Base-by-base conservation (phyloP, 2,329 filamentous ascomycete species). In the Zymoseptoria pseudotritici region DNA sequence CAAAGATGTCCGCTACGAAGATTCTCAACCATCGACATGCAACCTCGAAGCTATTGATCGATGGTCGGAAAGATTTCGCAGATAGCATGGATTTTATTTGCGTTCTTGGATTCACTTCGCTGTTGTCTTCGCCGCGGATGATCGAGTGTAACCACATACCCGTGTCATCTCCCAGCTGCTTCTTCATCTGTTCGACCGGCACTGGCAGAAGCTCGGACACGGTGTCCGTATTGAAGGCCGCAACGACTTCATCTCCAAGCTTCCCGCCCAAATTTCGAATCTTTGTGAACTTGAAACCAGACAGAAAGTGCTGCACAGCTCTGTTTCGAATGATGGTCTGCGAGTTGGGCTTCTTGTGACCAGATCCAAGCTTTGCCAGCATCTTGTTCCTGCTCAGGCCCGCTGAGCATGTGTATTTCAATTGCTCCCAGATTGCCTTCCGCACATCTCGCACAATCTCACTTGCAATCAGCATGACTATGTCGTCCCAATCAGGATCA, bases 21-120 rank as follows among this genome's bases (percentile, higher is more conserved):
- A 99, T 97, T 10, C 87, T 83, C 49, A 99, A 79, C 94, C 94
- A 99, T 61, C 86, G 86, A 22, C 83, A 79, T 1, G 87, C 93
- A 72, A 96, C 90, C 21, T 94, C 90, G 19, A 84, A 77, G 2
- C 81, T 87, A 66, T 86, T 89, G 71, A 97, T 93, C 58, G 82
- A 85, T 0, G 94, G 94, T 24, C 90, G 83, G 70, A 99, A 99
- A 0, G 91, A 95, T 72, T 99, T 99, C 20, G 94, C 92, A 1
- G 91, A 97, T 13, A 97, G 80, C 92, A 99, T 97, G 17, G 89
- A 94, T 73, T 97, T 97, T 78, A 97, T 96, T 70, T 94, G 90
- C 1, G 91, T 96, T 56, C 93, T 82, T 26, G 91, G 84, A 70
- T 91, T 97, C 65, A 99, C 91, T 74, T 97, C 92, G 68, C 88